Conservation (phyloP, 1,284 basidiomycete species). For the Moesziomyces parantarcticus region DNA sequence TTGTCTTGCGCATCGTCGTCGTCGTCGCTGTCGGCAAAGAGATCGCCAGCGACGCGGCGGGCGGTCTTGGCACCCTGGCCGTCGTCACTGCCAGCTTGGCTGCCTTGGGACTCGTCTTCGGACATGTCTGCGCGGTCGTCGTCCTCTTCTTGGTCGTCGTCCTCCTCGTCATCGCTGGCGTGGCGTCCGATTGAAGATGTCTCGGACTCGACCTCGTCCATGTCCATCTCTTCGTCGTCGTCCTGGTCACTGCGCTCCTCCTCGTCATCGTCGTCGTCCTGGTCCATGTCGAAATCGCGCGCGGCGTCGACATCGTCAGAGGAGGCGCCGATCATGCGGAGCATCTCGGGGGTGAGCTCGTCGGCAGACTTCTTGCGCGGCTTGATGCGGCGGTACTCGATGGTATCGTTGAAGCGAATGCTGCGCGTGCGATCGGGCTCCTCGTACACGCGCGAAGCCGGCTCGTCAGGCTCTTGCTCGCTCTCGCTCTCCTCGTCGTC, state of each 20-base stretch:
- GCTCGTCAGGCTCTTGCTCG: slow-evolving; percentile 10
- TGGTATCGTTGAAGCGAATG: slow-evolving; percentile 81
- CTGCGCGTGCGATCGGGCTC: slow-evolving; percentile 41
- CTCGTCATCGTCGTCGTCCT: slow-evolving; percentile 20
- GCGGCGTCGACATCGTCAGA: slow-evolving; percentile 23
- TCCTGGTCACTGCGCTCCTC: slow-evolving; percentile 21
- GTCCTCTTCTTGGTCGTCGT: slow-evolving; percentile 39
- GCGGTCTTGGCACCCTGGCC: slow-evolving; percentile 68
- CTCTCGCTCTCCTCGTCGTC: slow-evolving; percentile 13
- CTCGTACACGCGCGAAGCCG: slow-evolving; percentile 62
- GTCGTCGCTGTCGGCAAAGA: slow-evolving; percentile 72
- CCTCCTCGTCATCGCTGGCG: slow-evolving; percentile 52
- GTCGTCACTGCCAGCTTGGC: slow-evolving; percentile 42
- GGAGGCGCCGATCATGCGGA: slow-evolving; percentile 31
- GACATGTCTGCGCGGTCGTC: slow-evolving; percentile 53
- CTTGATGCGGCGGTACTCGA: slow-evolving; percentile 76
- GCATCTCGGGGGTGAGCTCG: slow-evolving; percentile 42
- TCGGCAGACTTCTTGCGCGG: slow-evolving; percentile 44
- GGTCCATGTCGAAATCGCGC: slow-evolving; percentile 30
- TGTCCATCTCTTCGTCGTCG: slow-evolving; percentile 49
- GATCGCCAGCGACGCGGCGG: slow-evolving; percentile 71
- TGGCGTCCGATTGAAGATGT: slow-evolving; percentile 35
- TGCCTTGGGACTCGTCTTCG: too few relatives aligned
- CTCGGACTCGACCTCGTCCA: slow-evolving; percentile 51
- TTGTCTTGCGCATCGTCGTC: slow-evolving; percentile 60